Conservation (phyloP, 1,139 yeast genomes). For the Scheffersomyces stambukii region DNA sequence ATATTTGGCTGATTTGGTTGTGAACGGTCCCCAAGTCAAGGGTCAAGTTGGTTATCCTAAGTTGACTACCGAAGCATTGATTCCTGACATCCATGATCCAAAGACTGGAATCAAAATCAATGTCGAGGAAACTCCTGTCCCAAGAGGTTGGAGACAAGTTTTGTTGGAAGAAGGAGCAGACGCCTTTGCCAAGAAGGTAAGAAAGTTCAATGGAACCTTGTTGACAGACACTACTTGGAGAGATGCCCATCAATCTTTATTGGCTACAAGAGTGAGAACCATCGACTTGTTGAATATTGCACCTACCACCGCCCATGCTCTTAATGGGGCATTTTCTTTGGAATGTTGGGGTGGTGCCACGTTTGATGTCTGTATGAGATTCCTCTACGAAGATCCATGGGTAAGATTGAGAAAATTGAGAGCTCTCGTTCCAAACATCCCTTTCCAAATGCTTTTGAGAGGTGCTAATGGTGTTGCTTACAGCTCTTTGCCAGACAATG, state of each 20-base stretch:
- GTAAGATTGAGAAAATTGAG: conserved; percentile 85
- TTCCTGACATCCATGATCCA: conserved; percentile 69
- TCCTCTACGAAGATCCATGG: conserved; percentile 99
- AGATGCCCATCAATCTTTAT: conserved; percentile 98
- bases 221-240: conserved; percentile 99
- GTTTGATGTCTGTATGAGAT: conserved; percentile 97
- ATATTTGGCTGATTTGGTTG: conserved; percentile 87
- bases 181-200: conserved; percentile 81
- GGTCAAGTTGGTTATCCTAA: conserved; percentile 95
- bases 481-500: conserved; percentile 96
- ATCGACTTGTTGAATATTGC: conserved; percentile 89
- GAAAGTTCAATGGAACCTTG: conserved; percentile 79
- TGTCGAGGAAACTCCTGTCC: conserved; percentile 48
- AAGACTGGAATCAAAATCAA: conserved; percentile 55
- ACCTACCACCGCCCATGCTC: conserved; percentile 87
- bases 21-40: conserved; percentile 90
- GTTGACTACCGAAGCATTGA: conserved; percentile 64
- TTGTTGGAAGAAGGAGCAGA: conserved; percentile 83
- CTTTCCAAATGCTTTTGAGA: conserved; percentile 97
- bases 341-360: conserved; percentile 99
- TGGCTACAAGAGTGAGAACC: conserved; percentile 97
- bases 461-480: conserved; percentile 99
- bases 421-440: conserved; percentile 91
- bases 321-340: conserved; percentile 86
- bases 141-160: conserved; percentile 89